Evolutionary conservation across 2,329 filamentous ascomycete species (phyloP).

Genomic region (Cercospora sp.): DNA sequence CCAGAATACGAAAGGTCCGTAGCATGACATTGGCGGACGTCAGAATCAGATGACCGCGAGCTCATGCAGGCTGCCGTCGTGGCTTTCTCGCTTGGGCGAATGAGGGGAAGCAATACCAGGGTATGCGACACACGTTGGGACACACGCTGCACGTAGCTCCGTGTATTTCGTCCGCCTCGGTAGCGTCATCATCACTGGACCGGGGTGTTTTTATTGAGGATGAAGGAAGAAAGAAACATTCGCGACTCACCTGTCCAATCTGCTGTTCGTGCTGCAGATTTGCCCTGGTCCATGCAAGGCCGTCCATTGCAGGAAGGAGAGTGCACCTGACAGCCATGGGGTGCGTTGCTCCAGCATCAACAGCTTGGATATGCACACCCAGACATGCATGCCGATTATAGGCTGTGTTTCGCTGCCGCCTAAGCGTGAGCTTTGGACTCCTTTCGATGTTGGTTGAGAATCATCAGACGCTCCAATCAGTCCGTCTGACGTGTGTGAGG

Average conservation of each 20-base stretch:
- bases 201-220: conserved; percentile 10
- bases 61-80: conserved; percentile 28
- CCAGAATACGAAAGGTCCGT: conserved; percentile 14
- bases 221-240: conserved; percentile 28
- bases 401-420: conserved; percentile 45
- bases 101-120: conserved; percentile 21
- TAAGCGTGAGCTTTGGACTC: background rate
- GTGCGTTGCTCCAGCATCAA: conserved; percentile 76
- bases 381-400: conserved; percentile 74
- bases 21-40: conserved; percentile 34
- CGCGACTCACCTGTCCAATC: conserved; percentile 82
- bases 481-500: conserved; percentile 13
- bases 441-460: background rate
- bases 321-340: conserved; percentile 81
- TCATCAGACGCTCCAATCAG: background rate
- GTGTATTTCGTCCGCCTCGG: background rate
- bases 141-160: background rate
- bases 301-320: conserved; percentile 75
- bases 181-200: background rate
- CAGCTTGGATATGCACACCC: conserved; percentile 71
- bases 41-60: conserved; percentile 26
- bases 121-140: conserved; percentile 13
- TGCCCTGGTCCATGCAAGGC: conserved; percentile 72
- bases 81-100: conserved; percentile 26
- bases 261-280: conserved; percentile 72